These are phyloP conservation scores for Herpotrichia juniperi DNA, from an alignment of 2,329 filamentous ascomycete species.

Conservation along the genomic window DNA sequence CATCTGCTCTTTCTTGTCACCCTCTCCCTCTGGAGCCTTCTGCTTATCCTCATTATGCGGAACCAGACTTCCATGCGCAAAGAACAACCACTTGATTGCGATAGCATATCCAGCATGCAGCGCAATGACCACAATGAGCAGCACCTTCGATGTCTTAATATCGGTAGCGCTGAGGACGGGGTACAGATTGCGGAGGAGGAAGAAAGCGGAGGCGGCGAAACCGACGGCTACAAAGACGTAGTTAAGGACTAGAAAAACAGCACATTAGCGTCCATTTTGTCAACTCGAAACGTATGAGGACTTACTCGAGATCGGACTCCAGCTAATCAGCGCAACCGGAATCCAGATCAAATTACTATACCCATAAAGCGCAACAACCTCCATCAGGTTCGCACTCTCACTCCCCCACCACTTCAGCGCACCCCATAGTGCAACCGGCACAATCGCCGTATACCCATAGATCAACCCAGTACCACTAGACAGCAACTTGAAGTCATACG, in stretches of 20 bases:
- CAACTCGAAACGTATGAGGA: conserved; percentile 1
- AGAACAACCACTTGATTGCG: conserved; percentile 96
- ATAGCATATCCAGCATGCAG: conserved; percentile 90
- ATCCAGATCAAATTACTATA: conserved; percentile 99
- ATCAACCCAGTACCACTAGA: conserved; percentile 90
- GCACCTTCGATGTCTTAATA: conserved; percentile 84
- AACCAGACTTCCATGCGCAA: conserved; percentile 65
- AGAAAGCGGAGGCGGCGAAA: conserved; percentile 45
- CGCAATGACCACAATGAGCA: conserved; percentile 81
- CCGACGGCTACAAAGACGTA: conserved; percentile 86
- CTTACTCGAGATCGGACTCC: conserved; percentile 76
- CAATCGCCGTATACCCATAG: conserved; percentile 86
- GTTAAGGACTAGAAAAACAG: conserved; percentile 68
- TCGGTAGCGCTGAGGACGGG: conserved; percentile 93
- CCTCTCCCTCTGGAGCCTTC: conserved; percentile 25
- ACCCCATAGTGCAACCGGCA: conserved; percentile 85
- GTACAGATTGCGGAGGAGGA: conserved; percentile 51
- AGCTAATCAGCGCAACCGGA: conserved; percentile 87
- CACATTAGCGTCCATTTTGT: neutral
- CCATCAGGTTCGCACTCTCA: conserved; percentile 88
- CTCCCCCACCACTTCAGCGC: conserved; percentile 94
- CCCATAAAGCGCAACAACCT: conserved; percentile 94
- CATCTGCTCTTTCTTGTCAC: conserved; percentile 26
- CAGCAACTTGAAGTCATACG: conserved; percentile 88
- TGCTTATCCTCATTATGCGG: conserved; percentile 15